Percentiles rank a stretch among this genome's conserved stretches.
phyloP scores from a whole-genome alignment of 805 yeast species.

The Candida boidinii region DNA sequence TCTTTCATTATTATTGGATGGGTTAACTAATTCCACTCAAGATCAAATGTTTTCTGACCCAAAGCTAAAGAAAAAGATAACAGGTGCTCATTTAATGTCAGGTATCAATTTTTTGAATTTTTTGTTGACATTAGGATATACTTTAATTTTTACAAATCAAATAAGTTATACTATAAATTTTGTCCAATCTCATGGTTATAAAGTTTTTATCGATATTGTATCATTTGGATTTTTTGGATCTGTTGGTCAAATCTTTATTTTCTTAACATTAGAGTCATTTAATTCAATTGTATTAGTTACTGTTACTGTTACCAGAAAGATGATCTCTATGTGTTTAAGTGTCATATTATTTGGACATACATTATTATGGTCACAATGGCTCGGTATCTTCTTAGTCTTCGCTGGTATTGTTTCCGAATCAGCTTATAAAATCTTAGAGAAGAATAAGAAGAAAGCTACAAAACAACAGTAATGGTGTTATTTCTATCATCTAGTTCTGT shows the following conservation, averaged over 20 bases:
- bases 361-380: conserved; percentile 59
- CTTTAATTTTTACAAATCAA: conserved; percentile 40
- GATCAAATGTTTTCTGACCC: conserved; percentile 64
- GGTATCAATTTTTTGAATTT: conserved; percentile 41
- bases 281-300: conserved; percentile 83
- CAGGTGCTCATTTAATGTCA: conserved; percentile 88
- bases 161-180: conserved; percentile 40
- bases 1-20: conserved; percentile 72
- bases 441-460: conserved; percentile 2
- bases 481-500: no score
- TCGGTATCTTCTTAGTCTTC: conserved; percentile 73
- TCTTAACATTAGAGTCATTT: conserved; percentile 71
- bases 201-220: conserved; percentile 48
- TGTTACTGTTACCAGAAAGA: conserved; percentile 92
- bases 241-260: conserved; percentile 90
- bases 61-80: conserved; percentile 28
- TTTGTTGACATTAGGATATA: conserved; percentile 40
- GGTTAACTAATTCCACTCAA: conserved; percentile 88
- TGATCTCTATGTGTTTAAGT: conserved; percentile 89
- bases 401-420: conserved; percentile 84
- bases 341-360: conserved; percentile 82
- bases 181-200: conserved; percentile 37
- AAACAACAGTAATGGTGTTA: no score
- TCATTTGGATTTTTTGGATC: conserved; percentile 77
- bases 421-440: conserved; percentile 27